These are phyloP conservation scores for Ramaria rubella DNA, from an alignment of 768 basidiomycete species.

Conservation along the genomic window DNA sequence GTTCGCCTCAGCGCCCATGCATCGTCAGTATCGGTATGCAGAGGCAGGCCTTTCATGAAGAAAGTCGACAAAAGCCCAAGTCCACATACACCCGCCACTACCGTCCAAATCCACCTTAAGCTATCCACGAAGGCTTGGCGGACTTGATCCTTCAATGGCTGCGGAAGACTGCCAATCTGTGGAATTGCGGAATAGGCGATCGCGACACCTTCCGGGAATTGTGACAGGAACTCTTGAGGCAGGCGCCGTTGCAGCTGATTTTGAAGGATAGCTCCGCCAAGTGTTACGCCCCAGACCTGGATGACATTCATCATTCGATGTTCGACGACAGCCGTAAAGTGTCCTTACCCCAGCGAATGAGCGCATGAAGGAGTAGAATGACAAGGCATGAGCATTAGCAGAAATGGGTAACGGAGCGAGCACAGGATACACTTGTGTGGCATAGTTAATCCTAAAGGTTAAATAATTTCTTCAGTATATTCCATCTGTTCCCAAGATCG, in stretches of 20 bases:
- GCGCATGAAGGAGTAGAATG: slow-evolving; percentile 26
- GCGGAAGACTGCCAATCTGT: slow-evolving; percentile 11
- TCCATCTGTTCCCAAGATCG: too few relatives aligned
- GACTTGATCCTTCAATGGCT: slow-evolving; percentile 18
- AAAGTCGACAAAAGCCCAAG: slow-evolving; percentile 24
- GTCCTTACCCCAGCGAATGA: slow-evolving; percentile 12
- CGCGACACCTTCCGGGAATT: slow-evolving; percentile 11
- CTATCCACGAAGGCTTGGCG: slow-evolving; percentile 24
- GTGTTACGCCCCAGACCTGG: slow-evolving; percentile 27
- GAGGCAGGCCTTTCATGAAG: slow-evolving; percentile 21
- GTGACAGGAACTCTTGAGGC: slow-evolving; percentile 16
- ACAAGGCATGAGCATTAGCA: slow-evolving; percentile 33
- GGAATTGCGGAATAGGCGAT: slow-evolving; percentile 18
- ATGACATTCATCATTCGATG: background rate
- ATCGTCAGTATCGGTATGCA: background rate
- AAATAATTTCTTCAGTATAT: background rate
- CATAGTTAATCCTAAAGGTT: slow-evolving; percentile 15
- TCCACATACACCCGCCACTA: slow-evolving; percentile 21
- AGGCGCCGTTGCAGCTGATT: slow-evolving; percentile 27
- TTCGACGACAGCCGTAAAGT: background rate
- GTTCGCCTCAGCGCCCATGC: slow-evolving; percentile 13
- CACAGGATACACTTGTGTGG: slow-evolving; percentile 3
- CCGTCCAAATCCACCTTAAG: slow-evolving; percentile 26
- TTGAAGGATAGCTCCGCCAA: slow-evolving; percentile 29
- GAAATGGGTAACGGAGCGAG: slow-evolving; percentile 23